These are phyloP conservation scores for Leptodermis oblonga DNA, from an alignment of 257 asterid species.

Conservation along the genomic window DNA sequence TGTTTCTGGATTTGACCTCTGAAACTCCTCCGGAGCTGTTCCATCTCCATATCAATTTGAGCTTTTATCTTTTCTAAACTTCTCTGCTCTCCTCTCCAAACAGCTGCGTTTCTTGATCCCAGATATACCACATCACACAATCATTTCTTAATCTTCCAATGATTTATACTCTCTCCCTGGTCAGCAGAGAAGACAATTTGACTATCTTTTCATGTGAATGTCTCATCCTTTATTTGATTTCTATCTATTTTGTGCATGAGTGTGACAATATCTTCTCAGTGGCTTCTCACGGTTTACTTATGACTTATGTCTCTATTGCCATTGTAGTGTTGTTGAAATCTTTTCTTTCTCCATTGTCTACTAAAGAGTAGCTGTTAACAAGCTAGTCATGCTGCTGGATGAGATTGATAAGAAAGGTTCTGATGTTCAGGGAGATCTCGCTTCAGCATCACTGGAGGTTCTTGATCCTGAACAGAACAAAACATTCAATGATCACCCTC, in stretches of 20 bases:
- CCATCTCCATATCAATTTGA: too few relatives aligned
- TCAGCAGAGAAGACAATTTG: too few relatives aligned
- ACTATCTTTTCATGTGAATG: not conserved
- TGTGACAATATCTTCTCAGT: not conserved
- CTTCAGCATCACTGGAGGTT: slow-evolving; percentile 96
- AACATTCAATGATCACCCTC: slow-evolving; percentile 94
- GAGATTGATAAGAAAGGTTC: slow-evolving; percentile 99
- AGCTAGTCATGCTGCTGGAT: slow-evolving; percentile 97
- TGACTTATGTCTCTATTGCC: not conserved
- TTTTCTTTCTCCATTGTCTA: slow-evolving; percentile 27
- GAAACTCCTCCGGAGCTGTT: too few relatives aligned
- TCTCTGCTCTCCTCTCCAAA: too few relatives aligned
- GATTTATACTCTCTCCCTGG: not conserved
- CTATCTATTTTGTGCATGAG: not conserved
- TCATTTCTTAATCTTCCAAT: not conserved
- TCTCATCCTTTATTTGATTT: not conserved
- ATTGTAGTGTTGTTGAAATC: slow-evolving; percentile 12
- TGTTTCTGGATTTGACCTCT: too few relatives aligned
- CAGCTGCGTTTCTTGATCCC: too few relatives aligned
- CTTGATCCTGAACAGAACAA: slow-evolving; percentile 98
- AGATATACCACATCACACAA: too few relatives aligned
- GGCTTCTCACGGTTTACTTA: too few relatives aligned
- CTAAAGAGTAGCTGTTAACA: slow-evolving; percentile 88
- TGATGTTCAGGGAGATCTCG: slow-evolving; percentile 98
- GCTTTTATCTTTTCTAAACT: too few relatives aligned